phyloP scores from a whole-genome alignment of 2,329 filamentous ascomycete species.

The Fusarium napiforme region DNA sequence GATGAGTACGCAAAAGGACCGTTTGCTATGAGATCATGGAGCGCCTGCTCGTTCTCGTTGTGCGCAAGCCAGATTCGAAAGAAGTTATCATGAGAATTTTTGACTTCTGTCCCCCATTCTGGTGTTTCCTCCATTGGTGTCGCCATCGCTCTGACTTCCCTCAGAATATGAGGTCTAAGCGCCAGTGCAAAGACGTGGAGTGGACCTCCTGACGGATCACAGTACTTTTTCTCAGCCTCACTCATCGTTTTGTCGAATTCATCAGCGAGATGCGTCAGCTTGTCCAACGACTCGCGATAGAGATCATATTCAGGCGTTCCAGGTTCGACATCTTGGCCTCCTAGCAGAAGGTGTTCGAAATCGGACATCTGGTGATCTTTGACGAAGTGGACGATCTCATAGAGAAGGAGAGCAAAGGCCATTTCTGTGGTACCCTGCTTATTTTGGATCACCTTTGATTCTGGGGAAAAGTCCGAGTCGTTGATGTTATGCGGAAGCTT shows the following conservation, averaged over 20 bases:
- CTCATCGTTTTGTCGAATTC: neutral
- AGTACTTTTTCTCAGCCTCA: neutral
- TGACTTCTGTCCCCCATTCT: slow-evolving; percentile 11
- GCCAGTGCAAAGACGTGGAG: neutral
- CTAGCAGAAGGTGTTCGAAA: slow-evolving; percentile 7
- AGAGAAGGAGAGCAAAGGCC: neutral
- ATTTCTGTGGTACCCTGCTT: slow-evolving; percentile 9
- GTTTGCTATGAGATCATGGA: neutral
- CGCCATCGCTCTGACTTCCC: neutral
- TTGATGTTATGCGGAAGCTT: slow-evolving; percentile 1
- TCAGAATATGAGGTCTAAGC: neutral
- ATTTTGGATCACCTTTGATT: neutral
- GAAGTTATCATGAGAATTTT: slow-evolving; percentile 3
- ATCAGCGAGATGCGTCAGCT: neutral
- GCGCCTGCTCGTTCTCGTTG: neutral
- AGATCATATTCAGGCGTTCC: neutral
- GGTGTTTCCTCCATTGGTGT: neutral
- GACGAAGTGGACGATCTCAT: neutral
- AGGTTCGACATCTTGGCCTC: neutral
- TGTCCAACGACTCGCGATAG: neutral
- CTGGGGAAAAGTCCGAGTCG: neutral
- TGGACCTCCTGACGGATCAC: neutral
- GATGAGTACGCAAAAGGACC: neutral
- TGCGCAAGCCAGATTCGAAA: slow-evolving; percentile 10
- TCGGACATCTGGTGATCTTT: neutral